phyloP scores from a whole-genome alignment of 352 stramenopile species.

The Globisporangium paroecandrum region DNA sequence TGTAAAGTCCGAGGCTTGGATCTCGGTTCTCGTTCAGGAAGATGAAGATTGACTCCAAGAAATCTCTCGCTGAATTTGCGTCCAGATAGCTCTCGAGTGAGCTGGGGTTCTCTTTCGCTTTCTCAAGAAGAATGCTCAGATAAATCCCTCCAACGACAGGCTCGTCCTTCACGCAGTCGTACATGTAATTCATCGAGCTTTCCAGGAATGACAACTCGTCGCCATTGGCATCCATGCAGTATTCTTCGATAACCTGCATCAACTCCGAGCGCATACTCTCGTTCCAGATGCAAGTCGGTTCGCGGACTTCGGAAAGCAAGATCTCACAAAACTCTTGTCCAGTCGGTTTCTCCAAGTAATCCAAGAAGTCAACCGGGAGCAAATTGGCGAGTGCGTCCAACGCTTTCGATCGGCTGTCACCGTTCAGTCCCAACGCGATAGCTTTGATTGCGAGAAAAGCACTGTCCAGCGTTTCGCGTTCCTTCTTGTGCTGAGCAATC shows the following conservation, averaged over 20 bases:
- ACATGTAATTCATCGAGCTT: conserved; percentile 71
- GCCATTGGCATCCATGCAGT: conserved; percentile 49
- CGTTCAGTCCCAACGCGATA: conserved; percentile 53
- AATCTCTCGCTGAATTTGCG: conserved; percentile 45
- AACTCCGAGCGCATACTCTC: conserved; percentile 54
- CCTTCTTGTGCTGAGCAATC: conserved; percentile 46
- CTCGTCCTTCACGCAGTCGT: conserved; percentile 72
- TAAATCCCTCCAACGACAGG: conserved; percentile 72
- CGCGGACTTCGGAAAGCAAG: conserved; percentile 65
- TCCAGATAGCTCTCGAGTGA: conserved; percentile 53
- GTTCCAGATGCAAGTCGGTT: conserved; percentile 80
- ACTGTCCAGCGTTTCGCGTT: conserved; percentile 72
- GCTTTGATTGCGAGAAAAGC: conserved; percentile 62
- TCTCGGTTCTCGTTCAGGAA: conserved; percentile 82
- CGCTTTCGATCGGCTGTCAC: conserved; percentile 44
- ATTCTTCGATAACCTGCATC: conserved; percentile 72
- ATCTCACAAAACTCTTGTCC: conserved; percentile 73
- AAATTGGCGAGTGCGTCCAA: conserved; percentile 66
- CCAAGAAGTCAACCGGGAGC: conserved; percentile 69
- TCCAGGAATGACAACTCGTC: conserved; percentile 69
- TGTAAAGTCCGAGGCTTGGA: conserved; percentile 70
- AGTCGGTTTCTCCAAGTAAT: conserved; percentile 63
- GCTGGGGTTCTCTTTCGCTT: conserved; percentile 32
- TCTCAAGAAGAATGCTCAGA: conserved; percentile 63
- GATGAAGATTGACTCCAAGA: conserved; percentile 62